Evolutionary conservation across 148 eudicot genomes (phyloP).

Genomic region (Suaeda aralocaspica): DNA sequence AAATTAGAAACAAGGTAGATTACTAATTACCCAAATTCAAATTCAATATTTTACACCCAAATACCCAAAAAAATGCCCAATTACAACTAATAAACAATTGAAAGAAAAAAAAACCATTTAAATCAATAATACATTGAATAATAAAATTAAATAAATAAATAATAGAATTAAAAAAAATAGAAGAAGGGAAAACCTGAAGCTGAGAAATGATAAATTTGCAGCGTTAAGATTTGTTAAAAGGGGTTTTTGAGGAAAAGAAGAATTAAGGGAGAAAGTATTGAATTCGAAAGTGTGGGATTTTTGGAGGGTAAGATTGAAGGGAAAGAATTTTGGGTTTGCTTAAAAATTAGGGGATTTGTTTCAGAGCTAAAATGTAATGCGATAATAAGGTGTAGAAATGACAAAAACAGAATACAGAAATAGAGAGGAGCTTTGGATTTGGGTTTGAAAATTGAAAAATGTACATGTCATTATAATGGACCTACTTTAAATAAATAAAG

Average conservation of each 20-base stretch:
- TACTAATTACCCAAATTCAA: not conserved
- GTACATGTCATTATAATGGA: not conserved
- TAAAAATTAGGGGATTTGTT: slow-evolving; percentile 1
- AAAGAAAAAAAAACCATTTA: not conserved
- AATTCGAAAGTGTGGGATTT: not conserved
- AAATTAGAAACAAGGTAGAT: not conserved
- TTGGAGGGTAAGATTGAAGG: not conserved
- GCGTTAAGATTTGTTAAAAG: not conserved
- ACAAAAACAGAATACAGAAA: no score
- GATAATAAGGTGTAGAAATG: no score
- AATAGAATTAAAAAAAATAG: not conserved
- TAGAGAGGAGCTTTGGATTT: slow-evolving; percentile 1
- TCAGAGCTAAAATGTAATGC: no score
- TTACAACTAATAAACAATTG: not conserved
- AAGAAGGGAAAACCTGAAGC: slow-evolving; percentile 13
- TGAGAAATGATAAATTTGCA: not conserved
- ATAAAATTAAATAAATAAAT: not conserved
- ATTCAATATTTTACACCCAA: not conserved
- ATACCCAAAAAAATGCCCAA: not conserved
- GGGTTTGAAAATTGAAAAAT: not conserved
- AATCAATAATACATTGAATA: no score
- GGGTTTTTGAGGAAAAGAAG: not conserved
- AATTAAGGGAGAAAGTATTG: not conserved
- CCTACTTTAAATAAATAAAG: not conserved
- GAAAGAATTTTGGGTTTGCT: slow-evolving; percentile 9